Percentiles rank a stretch among this genome's conserved stretches.
Conservation (phyloP, 768 basidiomycete genomes). For the Tulasnella sp. region DNA sequence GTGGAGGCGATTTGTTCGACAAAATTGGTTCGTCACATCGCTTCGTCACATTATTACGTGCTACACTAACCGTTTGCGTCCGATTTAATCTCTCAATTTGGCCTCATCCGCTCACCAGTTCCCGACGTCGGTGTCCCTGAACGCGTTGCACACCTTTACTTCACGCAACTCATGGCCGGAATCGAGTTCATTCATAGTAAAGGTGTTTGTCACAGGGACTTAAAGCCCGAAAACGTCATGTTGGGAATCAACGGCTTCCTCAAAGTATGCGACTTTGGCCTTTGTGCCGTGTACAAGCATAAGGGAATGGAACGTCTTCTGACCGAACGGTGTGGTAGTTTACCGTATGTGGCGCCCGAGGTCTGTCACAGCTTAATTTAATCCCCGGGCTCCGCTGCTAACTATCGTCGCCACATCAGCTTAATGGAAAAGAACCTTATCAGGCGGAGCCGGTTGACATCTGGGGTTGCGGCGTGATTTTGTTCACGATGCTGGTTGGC, state of each 20-base stretch:
- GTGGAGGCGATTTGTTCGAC: conserved; percentile 93
- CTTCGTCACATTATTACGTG: neutral
- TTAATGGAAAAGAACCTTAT: conserved; percentile 58
- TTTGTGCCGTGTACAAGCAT: conserved; percentile 80
- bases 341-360: conserved; percentile 93
- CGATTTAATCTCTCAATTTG: neutral
- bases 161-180: conserved; percentile 72
- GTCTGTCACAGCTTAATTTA: conserved; percentile 31
- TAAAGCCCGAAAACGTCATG: conserved; percentile 94
- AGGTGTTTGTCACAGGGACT: conserved; percentile 91
- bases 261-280: conserved; percentile 92
- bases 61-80: neutral
- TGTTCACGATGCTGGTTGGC: conserved; percentile 82
- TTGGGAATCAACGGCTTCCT: conserved; percentile 73
- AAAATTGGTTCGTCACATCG: conserved; percentile 68
- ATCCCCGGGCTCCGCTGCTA: neutral
- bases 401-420: conserved; percentile 29
- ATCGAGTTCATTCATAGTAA: conserved; percentile 76
- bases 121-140: conserved; percentile 83
- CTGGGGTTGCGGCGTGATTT: conserved; percentile 92
- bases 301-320: conserved; percentile 72
- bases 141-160: conserved; percentile 83
- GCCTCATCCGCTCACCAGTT: conserved; percentile 34
- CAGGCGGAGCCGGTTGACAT: conserved; percentile 87
- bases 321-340: conserved; percentile 76